A percentile compares a stretch with the other conserved stretches of the same genome.
Evolutionary conservation across 495 filamentous ascomycete genomes (phyloP).

Genomic region (Xylaria flabelliformis): DNA sequence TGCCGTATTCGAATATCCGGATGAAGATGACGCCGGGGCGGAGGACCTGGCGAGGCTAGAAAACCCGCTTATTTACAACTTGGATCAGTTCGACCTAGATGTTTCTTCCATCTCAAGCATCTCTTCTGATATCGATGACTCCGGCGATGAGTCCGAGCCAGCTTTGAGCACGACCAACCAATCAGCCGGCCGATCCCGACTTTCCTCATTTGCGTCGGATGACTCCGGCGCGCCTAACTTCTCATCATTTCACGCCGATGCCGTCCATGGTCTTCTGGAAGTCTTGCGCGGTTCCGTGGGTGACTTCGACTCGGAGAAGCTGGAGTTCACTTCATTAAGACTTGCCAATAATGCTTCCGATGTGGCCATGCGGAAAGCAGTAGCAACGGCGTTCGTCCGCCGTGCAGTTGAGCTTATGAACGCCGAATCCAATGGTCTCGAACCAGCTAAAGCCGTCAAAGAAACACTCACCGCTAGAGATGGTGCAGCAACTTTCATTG

Average conservation of each 20-base stretch:
- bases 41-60: constrained; percentile 47
- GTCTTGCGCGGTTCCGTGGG: constrained; percentile 68
- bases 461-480: constrained; percentile 55
- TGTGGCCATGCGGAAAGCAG: constrained; percentile 81
- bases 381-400: constrained; percentile 83
- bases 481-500: constrained; percentile 58
- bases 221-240: constrained; percentile 48
- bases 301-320: constrained; percentile 81
- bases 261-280: constrained; percentile 81
- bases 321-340: constrained; percentile 88
- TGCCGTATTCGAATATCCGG: constrained; percentile 53
- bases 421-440: constrained; percentile 54
- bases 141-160: constrained; percentile 46
- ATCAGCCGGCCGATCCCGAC: constrained; percentile 47
- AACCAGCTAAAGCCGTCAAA: constrained; percentile 69
- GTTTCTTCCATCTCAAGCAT: constrained; percentile 74
- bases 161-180: constrained; percentile 33
- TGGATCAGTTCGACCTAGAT: constrained; percentile 71
- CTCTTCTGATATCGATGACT: constrained; percentile 49
- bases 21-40: constrained; percentile 56
- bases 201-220: constrained; percentile 59
- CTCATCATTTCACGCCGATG: constrained; percentile 86
- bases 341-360: constrained; percentile 90
- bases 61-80: constrained; percentile 68
- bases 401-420: constrained; percentile 76